phyloP scores from a whole-genome alignment of 169 alveolate species.

The Eimeria sp. region DNA sequence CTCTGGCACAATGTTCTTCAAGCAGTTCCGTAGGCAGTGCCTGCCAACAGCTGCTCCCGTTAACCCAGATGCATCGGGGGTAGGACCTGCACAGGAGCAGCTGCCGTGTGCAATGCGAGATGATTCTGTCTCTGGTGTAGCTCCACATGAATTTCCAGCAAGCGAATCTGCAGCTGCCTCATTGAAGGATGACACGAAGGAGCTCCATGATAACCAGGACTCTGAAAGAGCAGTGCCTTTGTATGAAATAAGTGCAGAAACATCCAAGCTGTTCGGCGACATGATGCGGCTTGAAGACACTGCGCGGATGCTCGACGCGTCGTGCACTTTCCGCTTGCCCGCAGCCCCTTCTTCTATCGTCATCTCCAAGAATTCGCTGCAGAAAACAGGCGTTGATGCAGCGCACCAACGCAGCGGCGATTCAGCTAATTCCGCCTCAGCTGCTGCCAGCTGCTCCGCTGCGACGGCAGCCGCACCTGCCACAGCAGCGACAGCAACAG shows the following conservation, averaged over 20 bases:
- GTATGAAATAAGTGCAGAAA: conserved; percentile 36
- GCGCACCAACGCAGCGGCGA: neutral
- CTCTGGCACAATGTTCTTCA: conserved; percentile 50
- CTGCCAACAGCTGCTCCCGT: neutral
- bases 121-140: neutral
- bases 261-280: conserved; percentile 44
- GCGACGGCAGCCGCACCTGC: neutral
- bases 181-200: neutral
- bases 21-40: conserved; percentile 37
- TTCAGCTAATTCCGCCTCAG: neutral
- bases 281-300: conserved; percentile 72
- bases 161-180: neutral
- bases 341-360: conserved; percentile 56
- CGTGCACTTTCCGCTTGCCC: conserved; percentile 66
- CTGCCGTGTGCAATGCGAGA: neutral
- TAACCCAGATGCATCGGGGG: neutral
- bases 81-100: conserved; percentile 4
- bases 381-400: neutral
- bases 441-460: neutral
- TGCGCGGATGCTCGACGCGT: conserved; percentile 61
- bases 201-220: neutral
- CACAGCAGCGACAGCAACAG: neutral
- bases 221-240: conserved; percentile 31
- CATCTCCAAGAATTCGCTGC: neutral
- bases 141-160: neutral